Evolutionary conservation across 208 protist genomes (phyloP).

Genomic region (Lotmaria passim): DNA sequence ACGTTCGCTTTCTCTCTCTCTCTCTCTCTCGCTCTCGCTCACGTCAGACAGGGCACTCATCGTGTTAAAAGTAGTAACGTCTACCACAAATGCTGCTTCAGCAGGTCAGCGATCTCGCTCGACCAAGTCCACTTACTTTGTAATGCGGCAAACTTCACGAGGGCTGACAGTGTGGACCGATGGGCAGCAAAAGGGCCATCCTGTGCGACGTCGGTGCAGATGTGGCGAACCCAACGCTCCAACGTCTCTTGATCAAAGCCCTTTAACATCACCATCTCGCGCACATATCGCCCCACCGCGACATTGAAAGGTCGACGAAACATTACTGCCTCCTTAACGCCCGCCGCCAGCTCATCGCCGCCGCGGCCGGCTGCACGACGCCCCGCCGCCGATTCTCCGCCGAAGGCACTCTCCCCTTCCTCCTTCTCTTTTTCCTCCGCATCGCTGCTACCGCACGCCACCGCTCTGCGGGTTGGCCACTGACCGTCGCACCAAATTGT

Average conservation of each 20-base stretch:
- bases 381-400: no score
- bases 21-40: no score
- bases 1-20: no score
- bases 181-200: conserved; percentile 7
- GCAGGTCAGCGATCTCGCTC: conserved; percentile 19
- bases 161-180: conserved; percentile 36
- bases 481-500: conserved; percentile 38
- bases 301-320: conserved; percentile 43
- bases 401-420: background rate
- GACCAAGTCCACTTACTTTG: conserved; percentile 36
- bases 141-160: conserved; percentile 55
- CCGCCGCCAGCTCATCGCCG: conserved; percentile 11
- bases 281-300: conserved; percentile 58
- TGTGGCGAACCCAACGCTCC: conserved; percentile 46
- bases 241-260: conserved; percentile 38
- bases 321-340: conserved; percentile 43
- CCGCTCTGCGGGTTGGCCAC: conserved; percentile 11
- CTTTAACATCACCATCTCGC: conserved; percentile 46
- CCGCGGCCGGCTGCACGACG: background rate
- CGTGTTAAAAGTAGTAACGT: no score
- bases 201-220: conserved; percentile 17
- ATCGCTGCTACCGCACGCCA: background rate
- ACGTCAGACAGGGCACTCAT: no score
- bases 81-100: conserved; percentile 17
- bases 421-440: no score